phyloP scores from a whole-genome alignment of 306 rosid species.

The barrel medic (Medicago truncatula) region MtrunA17r5.0-ANR NC_053047.1:41425501-41426000 shows the following conservation, averaged over 20 bases:
- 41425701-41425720: slow-evolving; percentile 33
- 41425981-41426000: no score
- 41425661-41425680: slow-evolving; percentile 28
- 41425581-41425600: slow-evolving; percentile 1
- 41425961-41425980: no score
- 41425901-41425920: no score
- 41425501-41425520: slow-evolving; percentile 11
- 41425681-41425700: slow-evolving; percentile 34
- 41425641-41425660: background rate
- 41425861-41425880: no score
- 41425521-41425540: background rate
- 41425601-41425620: slow-evolving; percentile 18
- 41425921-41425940: no score
- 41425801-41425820: no score
- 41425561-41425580: background rate
- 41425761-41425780: slow-evolving; percentile 34
- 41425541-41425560: background rate
- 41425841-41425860: no score
- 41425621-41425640: slow-evolving; percentile 46
- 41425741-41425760: slow-evolving; percentile 11
- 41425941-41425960: no score
- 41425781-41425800: background rate
- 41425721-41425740: background rate
- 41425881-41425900: no score
- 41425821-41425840: no score